A percentile compares a stretch with the other conserved stretches of the same genome.
These are phyloP conservation scores for Chrysanthemum makinoi DNA, from an alignment of 129 eudicot genomes.

Conservation along the genomic window DNA sequence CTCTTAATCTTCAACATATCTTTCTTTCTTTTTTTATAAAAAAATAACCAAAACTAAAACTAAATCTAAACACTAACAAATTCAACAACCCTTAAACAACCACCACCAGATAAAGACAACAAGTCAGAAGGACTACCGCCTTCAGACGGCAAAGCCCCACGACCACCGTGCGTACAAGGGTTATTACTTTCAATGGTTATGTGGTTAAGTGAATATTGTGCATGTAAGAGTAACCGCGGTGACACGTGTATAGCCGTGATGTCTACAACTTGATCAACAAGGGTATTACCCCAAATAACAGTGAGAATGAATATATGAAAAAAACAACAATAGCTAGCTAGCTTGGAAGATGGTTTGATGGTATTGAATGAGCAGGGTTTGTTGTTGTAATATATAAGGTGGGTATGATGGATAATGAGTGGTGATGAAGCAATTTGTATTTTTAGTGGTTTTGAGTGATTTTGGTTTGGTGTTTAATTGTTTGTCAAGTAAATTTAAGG, in stretches of 20 bases:
- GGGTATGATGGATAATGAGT: no score
- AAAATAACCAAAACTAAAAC: not conserved
- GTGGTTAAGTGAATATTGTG: not conserved
- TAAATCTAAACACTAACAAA: constrained; percentile 24
- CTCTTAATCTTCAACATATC: constrained; percentile 91
- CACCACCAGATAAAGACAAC: constrained; percentile 97
- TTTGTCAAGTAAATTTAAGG: constrained; percentile 15
- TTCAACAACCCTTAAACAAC: constrained; percentile 39
- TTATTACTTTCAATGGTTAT: constrained; percentile 16
- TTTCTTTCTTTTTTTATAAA: not conserved
- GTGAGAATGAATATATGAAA: not conserved
- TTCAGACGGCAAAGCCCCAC: constrained; percentile 98
- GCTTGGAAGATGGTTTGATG: not conserved
- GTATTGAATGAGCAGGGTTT: no score
- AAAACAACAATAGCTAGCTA: not conserved
- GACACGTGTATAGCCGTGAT: constrained; percentile 77
- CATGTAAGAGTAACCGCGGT: constrained; percentile 47
- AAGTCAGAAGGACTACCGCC: constrained; percentile 99
- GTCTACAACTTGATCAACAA: constrained; percentile 50
- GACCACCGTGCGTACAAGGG: constrained; percentile 98
- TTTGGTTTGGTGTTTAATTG: not conserved
- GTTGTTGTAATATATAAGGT: no score
- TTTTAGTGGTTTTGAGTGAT: constrained; percentile 32
- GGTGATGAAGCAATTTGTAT: constrained; percentile 17
- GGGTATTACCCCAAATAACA: constrained; percentile 47